Percentiles rank a stretch among this genome's conserved stretches.
Conservation (phyloP, 1,139 yeast genomes). For the Geotrichum klebahnii region DNA sequence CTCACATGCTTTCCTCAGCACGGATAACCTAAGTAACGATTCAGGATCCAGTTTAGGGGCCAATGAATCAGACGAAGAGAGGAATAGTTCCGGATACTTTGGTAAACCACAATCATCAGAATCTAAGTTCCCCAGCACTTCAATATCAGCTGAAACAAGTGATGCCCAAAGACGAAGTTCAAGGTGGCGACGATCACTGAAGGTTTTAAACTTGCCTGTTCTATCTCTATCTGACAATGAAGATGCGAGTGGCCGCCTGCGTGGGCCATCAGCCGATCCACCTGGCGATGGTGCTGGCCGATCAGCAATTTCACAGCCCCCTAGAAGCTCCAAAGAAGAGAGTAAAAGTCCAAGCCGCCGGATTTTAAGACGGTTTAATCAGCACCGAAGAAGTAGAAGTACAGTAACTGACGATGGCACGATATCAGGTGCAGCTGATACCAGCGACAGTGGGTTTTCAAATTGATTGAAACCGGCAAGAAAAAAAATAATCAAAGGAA, state of each 20-base stretch:
- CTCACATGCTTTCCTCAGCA: constrained; percentile 19
- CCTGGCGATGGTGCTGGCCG: neutral
- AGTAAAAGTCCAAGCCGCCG: constrained; percentile 12
- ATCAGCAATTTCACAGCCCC: constrained; percentile 18
- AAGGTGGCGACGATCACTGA: constrained; percentile 34
- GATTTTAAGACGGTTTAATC: constrained; percentile 9
- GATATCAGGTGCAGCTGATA: constrained; percentile 8
- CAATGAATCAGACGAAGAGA: constrained; percentile 27
- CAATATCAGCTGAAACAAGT: neutral
- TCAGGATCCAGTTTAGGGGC: constrained; percentile 29
- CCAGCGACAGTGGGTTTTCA: constrained; percentile 16
- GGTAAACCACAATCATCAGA: no score
- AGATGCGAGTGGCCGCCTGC: no score
- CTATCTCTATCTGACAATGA: no score
- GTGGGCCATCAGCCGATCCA: constrained; percentile 1
- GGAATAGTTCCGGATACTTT: no score
- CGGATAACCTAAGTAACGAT: constrained; percentile 27
- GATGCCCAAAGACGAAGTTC: constrained; percentile 23
- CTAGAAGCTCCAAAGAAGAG: no score
- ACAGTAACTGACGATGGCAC: constrained; percentile 1
- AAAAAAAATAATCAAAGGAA: no score
- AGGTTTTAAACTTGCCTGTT: constrained; percentile 26
- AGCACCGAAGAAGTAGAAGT: constrained; percentile 4
- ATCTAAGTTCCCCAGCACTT: no score
- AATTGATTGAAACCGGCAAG: neutral